phyloP scores from a whole-genome alignment of 2,329 filamentous ascomycete genomes.

The Lecanosticta acicola region DNA sequence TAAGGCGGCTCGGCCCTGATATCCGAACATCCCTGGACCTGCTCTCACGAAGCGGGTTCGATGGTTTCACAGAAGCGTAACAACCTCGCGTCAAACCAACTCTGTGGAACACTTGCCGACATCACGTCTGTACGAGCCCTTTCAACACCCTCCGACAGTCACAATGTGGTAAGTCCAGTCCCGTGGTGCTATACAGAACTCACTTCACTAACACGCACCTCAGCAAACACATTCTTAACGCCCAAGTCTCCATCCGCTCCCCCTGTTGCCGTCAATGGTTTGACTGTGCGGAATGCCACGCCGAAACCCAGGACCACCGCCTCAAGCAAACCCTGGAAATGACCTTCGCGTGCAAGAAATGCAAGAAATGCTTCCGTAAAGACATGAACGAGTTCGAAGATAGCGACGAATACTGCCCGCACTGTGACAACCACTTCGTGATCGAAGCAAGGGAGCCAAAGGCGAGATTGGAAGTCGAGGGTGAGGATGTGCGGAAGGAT shows the following conservation, averaged over 20 bases:
- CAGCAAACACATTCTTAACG: constrained; percentile 97
- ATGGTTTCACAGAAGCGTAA: constrained; percentile 1
- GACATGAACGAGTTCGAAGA: constrained; percentile 90
- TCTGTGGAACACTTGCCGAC: too few species aligned
- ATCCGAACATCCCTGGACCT: not conserved
- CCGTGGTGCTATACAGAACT: not conserved
- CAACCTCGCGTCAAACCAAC: not conserved
- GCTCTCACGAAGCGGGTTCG: not conserved
- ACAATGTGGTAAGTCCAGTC: constrained; percentile 29
- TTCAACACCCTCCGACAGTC: too few species aligned
- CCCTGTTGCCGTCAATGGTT: constrained; percentile 99
- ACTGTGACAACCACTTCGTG: constrained; percentile 98
- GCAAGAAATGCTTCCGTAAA: constrained; percentile 96
- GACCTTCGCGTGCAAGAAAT: constrained; percentile 97
- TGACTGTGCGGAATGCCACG: constrained; percentile 93
- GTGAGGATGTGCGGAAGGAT: constrained; percentile 82
- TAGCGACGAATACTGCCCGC: constrained; percentile 95
- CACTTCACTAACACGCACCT: not conserved
- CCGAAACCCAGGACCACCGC: constrained; percentile 67
- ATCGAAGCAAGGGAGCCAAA: constrained; percentile 82
- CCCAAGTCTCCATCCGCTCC: constrained; percentile 91
- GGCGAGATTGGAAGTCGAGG: constrained; percentile 77
- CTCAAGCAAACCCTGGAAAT: constrained; percentile 74
- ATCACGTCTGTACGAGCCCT: too few species aligned
- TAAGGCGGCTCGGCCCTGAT: too few species aligned